Evolutionary conservation across 306 rosid genomes (phyloP).

Genomic region (Prunus padus): DNA sequence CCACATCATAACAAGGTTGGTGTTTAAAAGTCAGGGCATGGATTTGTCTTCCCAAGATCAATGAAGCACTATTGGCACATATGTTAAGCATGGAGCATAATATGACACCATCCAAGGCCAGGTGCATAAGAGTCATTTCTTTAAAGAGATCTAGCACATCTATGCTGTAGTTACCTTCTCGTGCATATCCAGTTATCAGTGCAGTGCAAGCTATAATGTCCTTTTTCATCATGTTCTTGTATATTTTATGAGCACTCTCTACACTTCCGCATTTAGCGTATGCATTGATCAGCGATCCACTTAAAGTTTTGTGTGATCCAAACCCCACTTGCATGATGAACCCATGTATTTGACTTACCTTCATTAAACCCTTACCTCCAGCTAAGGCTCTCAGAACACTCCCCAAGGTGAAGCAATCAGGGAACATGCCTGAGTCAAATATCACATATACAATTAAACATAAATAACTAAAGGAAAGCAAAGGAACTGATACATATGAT

Average conservation of each 20-base stretch:
- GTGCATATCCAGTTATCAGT: conserved; percentile 29
- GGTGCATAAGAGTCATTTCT: conserved; percentile 16
- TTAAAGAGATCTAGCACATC: conserved; percentile 25
- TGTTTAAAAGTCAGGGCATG: conserved; percentile 27
- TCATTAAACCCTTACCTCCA: conserved; percentile 4
- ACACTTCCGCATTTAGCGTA: conserved; percentile 35
- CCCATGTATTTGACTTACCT: conserved; percentile 30
- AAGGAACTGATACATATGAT: background rate
- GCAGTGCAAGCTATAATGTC: conserved; percentile 35
- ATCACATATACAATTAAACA: background rate
- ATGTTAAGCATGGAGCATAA: conserved; percentile 35
- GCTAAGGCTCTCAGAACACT: conserved; percentile 30
- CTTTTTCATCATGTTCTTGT: conserved; percentile 27
- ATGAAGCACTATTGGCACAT: conserved; percentile 29
- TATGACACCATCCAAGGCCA: conserved; percentile 25
- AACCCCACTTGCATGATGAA: conserved; percentile 31
- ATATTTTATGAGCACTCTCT: conserved; percentile 22
- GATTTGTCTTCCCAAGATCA: conserved; percentile 38
- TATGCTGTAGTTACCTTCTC: conserved; percentile 4
- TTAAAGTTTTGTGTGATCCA: conserved; percentile 17
- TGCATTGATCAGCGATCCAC: conserved; percentile 34
- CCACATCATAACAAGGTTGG: conserved; percentile 30
- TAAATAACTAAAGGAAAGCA: background rate
- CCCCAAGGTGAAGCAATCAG: conserved; percentile 38
- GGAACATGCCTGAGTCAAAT: conserved; percentile 24